Base-by-base conservation (phyloP, 2,329 filamentous ascomycete genomes). In the Ophiostoma quercus region DNA sequence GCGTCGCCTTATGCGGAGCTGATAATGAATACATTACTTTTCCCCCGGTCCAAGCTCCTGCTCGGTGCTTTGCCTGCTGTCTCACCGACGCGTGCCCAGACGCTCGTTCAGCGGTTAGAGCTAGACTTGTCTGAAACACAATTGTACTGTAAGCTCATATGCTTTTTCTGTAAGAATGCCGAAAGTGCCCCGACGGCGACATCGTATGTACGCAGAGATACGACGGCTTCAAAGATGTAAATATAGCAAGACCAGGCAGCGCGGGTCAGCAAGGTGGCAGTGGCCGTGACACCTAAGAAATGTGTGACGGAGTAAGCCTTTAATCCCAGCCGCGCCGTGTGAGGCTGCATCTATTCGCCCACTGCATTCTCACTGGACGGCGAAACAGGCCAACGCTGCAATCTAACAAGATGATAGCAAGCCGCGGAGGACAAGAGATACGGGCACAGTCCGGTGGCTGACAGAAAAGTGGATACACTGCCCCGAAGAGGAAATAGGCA, bases 391-490 rank as follows among this genome's bases (percentile, higher is more conserved):
- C 37, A 11, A 22, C 11, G 9, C 34, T 14, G 1, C 25, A 19
- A 60, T 66, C 9, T 9, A 34, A 41, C n/a, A 3, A 65, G 39
- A 11, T 11, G 34, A 39, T 12, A 9, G 29, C 25, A 32, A 29
- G 57, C 14, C 57, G 25, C 25, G 1, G n/a, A 62, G 54, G 22
- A 60, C 54, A 62, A 32, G 25, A 14, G 32, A 29, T n/a, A 32
- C 25, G 25, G 25, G 25, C 25, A 39, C 62, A 71, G 69, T 70
- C 67, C 69, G 62, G 67, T 67, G 68, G 68, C 68, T 68, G 67
- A 34, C 60, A 69, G 25, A 67, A 51, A 41, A 68, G 66, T 67
- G 63, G 25, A 19, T 63, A 67, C 51, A 22, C 19, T 63, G 39
- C 57, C 47, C 1, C 29, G n/a, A 57, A 11, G 32, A 14, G 29